These are phyloP conservation scores for Starmerella riodocensis DNA, from an alignment of 805 yeast genomes.

Conservation along the genomic window DNA sequence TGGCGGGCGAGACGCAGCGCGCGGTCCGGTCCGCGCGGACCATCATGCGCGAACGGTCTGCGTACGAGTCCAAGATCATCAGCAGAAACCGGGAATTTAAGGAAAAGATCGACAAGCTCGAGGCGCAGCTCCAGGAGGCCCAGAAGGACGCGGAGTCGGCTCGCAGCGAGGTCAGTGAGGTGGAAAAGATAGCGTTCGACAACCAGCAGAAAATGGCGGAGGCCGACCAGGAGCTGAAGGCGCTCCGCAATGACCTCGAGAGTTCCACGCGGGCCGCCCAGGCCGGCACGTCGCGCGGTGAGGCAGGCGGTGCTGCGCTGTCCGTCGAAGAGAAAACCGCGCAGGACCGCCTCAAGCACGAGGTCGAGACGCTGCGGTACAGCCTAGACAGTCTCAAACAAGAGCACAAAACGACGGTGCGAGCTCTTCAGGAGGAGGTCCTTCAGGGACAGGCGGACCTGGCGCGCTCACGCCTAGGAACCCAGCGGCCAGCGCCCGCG, in stretches of 20 bases:
- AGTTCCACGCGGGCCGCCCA: not conserved
- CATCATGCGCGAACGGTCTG: slow-evolving; percentile 27
- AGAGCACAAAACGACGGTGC: slow-evolving; percentile 1
- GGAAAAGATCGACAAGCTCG: slow-evolving; percentile 19
- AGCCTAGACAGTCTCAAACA: not conserved
- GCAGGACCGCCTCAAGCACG: slow-evolving; percentile 7
- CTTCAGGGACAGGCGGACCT: slow-evolving; percentile 3
- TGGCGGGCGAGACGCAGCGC: slow-evolving; percentile 24
- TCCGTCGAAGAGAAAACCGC: not conserved
- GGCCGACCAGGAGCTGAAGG: slow-evolving; percentile 15
- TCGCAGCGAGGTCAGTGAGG: slow-evolving; percentile 24
- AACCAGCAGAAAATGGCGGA: slow-evolving; percentile 8
- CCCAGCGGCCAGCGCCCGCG: not conserved
- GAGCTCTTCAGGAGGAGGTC: slow-evolving; percentile 4
- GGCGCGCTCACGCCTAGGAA: not conserved
- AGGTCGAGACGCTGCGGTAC: slow-evolving; percentile 8
- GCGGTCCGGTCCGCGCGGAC: slow-evolving; percentile 26
- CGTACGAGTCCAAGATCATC: slow-evolving; percentile 28
- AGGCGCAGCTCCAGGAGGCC: slow-evolving; percentile 19
- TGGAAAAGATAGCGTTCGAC: slow-evolving; percentile 20
- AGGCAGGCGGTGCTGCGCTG: not conserved
- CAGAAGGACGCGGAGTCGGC: slow-evolving; percentile 23
- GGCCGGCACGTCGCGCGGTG: not conserved
- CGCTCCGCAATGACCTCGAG: slow-evolving; percentile 5
- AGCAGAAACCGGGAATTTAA: slow-evolving; percentile 26